Percentiles rank a stretch among this genome's conserved stretches.
phyloP scores from a whole-genome alignment of 345 rosid genomes.

The Sonneratia alba region DNA sequence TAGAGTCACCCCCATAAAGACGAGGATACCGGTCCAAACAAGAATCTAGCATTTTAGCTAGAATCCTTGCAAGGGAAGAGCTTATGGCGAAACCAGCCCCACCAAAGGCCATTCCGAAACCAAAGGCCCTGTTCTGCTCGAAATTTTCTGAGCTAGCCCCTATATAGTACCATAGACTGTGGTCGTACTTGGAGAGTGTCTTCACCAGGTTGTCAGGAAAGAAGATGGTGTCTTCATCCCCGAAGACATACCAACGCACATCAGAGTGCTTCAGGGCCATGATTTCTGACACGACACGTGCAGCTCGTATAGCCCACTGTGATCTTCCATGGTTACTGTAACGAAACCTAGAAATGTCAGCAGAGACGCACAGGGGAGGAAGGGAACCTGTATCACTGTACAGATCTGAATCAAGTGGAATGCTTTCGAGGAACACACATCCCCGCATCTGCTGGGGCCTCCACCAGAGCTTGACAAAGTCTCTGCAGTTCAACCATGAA shows the following conservation, averaged over 20 bases:
- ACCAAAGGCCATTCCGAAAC: conserved; percentile 62
- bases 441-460: conserved; percentile 48
- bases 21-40: conserved; percentile 76
- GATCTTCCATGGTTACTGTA: conserved; percentile 52
- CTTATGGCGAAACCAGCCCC: conserved; percentile 87
- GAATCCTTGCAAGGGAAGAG: conserved; percentile 54
- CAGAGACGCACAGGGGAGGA: conserved; percentile 63
- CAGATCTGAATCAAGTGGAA: conserved; percentile 9
- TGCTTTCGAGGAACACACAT: conserved; percentile 56
- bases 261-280: conserved; percentile 42
- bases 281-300: conserved; percentile 57
- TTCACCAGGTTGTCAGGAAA: conserved; percentile 54
- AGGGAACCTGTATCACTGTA: conserved; percentile 17
- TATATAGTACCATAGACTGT: conserved; percentile 59
- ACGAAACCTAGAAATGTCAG: conserved; percentile 59
- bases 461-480: conserved; percentile 77
- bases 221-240: conserved; percentile 76
- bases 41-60: conserved; percentile 62
- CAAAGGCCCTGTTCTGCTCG: conserved; percentile 46
- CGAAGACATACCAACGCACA: conserved; percentile 74
- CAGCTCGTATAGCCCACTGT: conserved; percentile 63
- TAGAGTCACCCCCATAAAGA: conserved; percentile 74
- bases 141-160: conserved; percentile 65
- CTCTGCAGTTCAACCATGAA: conserved; percentile 49
- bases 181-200: conserved; percentile 77